These are phyloP conservation scores for Leccinum rimulosum DNA, from an alignment of 768 basidiomycete genomes.

Conservation along the genomic window DNA sequence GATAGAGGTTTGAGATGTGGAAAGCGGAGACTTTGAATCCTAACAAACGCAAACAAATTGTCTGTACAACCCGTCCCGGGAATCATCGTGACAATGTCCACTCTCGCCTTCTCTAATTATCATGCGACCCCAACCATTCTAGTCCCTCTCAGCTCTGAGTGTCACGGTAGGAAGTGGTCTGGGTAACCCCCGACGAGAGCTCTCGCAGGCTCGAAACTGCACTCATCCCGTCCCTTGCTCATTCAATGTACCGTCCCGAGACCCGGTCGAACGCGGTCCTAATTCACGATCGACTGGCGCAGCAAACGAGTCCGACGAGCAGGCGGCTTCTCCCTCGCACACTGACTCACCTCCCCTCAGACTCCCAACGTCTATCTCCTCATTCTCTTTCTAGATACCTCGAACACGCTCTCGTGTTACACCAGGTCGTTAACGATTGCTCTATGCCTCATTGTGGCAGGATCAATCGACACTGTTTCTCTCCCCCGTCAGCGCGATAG, in stretches of 20 bases:
- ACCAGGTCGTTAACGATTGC: conserved; percentile 28
- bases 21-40: too few relatives aligned
- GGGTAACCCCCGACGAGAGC: background rate
- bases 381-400: conserved; percentile 11
- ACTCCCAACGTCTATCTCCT: background rate
- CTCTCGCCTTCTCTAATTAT: too few relatives aligned
- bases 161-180: background rate
- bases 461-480: conserved; percentile 21
- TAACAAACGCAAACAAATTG: too few relatives aligned
- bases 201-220: background rate
- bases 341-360: too few relatives aligned
- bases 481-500: conserved; percentile 25
- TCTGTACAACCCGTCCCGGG: too few relatives aligned
- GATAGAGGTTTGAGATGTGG: too few relatives aligned
- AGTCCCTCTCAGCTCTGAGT: too few relatives aligned
- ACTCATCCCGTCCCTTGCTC: too few relatives aligned
- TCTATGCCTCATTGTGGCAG: conserved; percentile 25
- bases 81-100: too few relatives aligned
- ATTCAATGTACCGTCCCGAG: too few relatives aligned
- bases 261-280: background rate
- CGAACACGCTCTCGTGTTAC: conserved; percentile 19
- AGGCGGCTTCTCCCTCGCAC: too few relatives aligned
- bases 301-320: background rate
- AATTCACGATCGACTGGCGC: background rate
- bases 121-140: too few relatives aligned